Evolutionary conservation across 1,284 basidiomycete species (phyloP).

Genomic region (Wolfiporia cocos): DNA sequence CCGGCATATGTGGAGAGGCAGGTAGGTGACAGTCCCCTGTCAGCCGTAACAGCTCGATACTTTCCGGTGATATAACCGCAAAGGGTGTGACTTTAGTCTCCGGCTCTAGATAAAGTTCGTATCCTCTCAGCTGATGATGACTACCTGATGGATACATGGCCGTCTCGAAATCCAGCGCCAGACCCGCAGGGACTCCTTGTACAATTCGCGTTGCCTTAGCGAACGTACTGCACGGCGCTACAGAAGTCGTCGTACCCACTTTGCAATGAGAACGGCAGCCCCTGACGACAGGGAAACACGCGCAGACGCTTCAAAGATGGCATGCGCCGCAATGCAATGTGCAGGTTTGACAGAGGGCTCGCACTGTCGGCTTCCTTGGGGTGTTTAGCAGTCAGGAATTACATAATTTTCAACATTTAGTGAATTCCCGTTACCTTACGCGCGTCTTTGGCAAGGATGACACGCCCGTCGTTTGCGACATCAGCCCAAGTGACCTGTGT

Average conservation of each 20-base stretch:
- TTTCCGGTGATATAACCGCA: slow-evolving; percentile 21
- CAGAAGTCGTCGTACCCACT: slow-evolving; percentile 11
- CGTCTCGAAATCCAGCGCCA: slow-evolving; percentile 30
- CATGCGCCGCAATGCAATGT: slow-evolving; percentile 28
- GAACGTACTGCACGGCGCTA: too few relatives aligned
- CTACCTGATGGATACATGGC: slow-evolving; percentile 31
- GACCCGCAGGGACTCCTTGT: slow-evolving; percentile 5
- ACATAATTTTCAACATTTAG: too few relatives aligned
- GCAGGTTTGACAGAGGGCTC: slow-evolving; percentile 29
- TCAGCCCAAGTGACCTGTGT: slow-evolving; percentile 29
- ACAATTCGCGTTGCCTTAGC: neutral
- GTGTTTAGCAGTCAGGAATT: too few relatives aligned
- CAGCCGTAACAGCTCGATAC: slow-evolving; percentile 27
- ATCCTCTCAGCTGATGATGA: slow-evolving; percentile 21
- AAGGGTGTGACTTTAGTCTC: slow-evolving; percentile 26
- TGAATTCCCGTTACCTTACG: too few relatives aligned
- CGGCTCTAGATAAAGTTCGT: slow-evolving; percentile 30
- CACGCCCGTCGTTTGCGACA: slow-evolving; percentile 35
- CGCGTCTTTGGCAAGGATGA: slow-evolving; percentile 16
- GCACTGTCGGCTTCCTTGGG: too few relatives aligned
- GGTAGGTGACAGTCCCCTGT: slow-evolving; percentile 29
- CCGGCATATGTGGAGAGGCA: slow-evolving; percentile 14
- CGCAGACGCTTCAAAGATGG: slow-evolving; percentile 27
- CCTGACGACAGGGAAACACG: slow-evolving; percentile 31
- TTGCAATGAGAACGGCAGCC: slow-evolving; percentile 17